A percentile compares a stretch with the other conserved stretches of the same genome.
Conservation (phyloP, 441 rosid genomes). For the Pelargonium fulgidum region DNA sequence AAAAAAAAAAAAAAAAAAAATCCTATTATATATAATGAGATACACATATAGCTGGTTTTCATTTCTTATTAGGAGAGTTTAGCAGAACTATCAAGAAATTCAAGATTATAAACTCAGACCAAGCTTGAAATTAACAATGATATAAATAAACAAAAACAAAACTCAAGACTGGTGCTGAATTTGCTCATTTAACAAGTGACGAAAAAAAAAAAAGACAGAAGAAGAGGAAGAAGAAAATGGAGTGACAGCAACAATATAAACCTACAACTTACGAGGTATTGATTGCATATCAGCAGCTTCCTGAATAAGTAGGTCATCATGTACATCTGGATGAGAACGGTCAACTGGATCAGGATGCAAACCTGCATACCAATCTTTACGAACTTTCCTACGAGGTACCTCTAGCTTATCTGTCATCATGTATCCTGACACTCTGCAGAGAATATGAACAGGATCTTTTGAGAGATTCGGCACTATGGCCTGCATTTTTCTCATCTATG, state of each 20-base stretch:
- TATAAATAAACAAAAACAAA: neutral
- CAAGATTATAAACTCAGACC: neutral
- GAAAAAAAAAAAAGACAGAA: conserved; percentile 13
- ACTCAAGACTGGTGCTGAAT: conserved; percentile 9
- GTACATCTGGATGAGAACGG: conserved; percentile 88
- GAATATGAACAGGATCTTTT: conserved; percentile 11
- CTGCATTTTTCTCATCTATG: conserved; percentile 1
- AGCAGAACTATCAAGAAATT: neutral
- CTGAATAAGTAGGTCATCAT: conserved; percentile 53
- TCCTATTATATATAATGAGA: neutral
- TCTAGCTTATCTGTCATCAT: conserved; percentile 88
- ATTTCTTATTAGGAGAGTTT: neutral
- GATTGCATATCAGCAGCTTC: conserved; percentile 52
- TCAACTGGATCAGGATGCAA: conserved; percentile 83
- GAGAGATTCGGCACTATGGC: neutral
- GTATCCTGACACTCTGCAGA: conserved; percentile 83
- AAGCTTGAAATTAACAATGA: neutral
- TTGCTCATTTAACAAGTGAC: conserved; percentile 16
- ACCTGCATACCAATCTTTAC: conserved; percentile 87
- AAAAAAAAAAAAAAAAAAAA: neutral
- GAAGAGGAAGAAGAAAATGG: conserved; percentile 6
- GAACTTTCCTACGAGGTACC: conserved; percentile 83
- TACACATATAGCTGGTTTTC: neutral
- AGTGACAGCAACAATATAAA: neutral
- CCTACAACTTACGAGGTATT: conserved; percentile 43